Percentiles rank a stretch among this genome's conserved stretches.
Conservation (phyloP, 2,329 filamentous ascomycete species). For the Paecilomyces sp. region DNA sequence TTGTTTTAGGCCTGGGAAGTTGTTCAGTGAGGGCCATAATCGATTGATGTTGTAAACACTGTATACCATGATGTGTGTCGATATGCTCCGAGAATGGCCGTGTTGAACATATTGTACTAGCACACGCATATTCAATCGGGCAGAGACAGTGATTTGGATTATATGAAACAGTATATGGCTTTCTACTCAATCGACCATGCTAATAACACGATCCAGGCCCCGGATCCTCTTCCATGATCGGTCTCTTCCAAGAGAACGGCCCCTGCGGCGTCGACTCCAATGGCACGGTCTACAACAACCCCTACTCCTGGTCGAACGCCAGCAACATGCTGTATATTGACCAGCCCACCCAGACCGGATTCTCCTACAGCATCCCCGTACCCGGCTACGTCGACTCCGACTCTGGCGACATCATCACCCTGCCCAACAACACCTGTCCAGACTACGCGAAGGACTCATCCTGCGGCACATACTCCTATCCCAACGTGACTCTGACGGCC, state of each 20-base stretch:
- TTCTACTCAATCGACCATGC: not conserved
- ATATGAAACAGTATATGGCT: not conserved
- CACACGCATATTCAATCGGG: not conserved
- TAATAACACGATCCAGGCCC: slow-evolving; percentile 35
- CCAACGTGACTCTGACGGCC: slow-evolving; percentile 44
- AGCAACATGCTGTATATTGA: slow-evolving; percentile 63
- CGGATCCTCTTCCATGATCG: slow-evolving; percentile 52
- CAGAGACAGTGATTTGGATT: not conserved
- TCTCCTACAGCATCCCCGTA: not conserved
- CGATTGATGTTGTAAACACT: not conserved
- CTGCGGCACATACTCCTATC: slow-evolving; percentile 52
- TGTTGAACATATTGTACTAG: not conserved
- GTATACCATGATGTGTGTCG: no score
- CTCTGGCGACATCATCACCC: not conserved
- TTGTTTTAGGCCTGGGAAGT: not conserved
- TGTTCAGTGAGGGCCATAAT: not conserved
- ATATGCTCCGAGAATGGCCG: no score
- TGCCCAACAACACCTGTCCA: not conserved
- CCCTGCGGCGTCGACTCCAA: slow-evolving; percentile 49
- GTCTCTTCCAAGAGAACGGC: slow-evolving; percentile 44
- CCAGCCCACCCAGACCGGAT: not conserved
- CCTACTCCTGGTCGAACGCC: slow-evolving; percentile 55
- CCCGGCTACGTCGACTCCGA: not conserved
- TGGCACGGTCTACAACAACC: slow-evolving; percentile 44
- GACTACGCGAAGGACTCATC: not conserved